Conservation (phyloP, 805 yeast genomes). For the Candida argentea region DNA sequence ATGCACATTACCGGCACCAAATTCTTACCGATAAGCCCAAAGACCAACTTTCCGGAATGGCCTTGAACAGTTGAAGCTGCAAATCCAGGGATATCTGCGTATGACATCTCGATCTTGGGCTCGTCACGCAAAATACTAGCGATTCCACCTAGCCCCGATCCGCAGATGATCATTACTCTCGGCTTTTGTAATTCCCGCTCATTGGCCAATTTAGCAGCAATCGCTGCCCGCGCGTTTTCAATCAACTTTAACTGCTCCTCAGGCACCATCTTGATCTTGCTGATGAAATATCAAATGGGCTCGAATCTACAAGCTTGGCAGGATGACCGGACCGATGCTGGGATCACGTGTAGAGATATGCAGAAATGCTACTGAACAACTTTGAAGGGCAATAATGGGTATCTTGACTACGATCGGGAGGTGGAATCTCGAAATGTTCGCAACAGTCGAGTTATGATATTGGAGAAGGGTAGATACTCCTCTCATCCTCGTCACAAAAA, state of each 20-base stretch:
- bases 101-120: conserved; percentile 44
- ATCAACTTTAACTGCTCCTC: conserved; percentile 4
- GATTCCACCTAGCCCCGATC: conserved; percentile 89
- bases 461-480: too few species aligned
- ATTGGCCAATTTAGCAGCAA: conserved; percentile 2
- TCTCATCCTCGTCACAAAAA: too few species aligned
- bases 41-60: conserved; percentile 73
- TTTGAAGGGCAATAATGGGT: too few species aligned
- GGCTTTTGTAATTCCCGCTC: conserved; percentile 30
- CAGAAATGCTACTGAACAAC: too few species aligned
- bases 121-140: conserved; percentile 40
- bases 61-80: conserved; percentile 79
- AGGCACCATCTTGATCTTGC: too few species aligned
- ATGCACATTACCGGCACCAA: conserved; percentile 78
- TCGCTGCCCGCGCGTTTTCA: background rate
- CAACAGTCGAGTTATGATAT: too few species aligned
- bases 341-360: too few species aligned
- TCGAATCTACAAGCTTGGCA: too few species aligned
- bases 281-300: too few species aligned
- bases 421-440: too few species aligned
- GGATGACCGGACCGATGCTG: too few species aligned
- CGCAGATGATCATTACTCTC: conserved; percentile 73
- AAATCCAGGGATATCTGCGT: conserved; percentile 71
- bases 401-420: too few species aligned
- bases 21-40: conserved; percentile 63